Conservation (phyloP, 192 early-diverging fungal species). For the Entophlyctis luteolus region DNA sequence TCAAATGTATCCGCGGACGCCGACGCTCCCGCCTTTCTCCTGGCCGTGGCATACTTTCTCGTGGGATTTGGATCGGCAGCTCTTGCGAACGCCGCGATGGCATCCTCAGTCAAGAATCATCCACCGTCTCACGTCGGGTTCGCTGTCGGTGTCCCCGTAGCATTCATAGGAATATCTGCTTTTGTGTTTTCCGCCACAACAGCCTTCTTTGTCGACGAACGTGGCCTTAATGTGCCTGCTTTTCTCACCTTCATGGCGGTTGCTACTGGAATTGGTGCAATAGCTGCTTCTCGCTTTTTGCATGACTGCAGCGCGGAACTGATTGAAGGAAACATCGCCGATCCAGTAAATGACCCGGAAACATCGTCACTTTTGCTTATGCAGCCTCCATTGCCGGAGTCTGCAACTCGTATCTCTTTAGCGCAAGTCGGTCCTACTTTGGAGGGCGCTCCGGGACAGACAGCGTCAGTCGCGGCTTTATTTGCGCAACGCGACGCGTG, state of each 20-base stretch:
- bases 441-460: neutral
- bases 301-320: neutral
- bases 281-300: neutral
- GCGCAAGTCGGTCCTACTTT: neutral
- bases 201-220: conserved; percentile 13
- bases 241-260: conserved; percentile 38
- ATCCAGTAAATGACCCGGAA: neutral
- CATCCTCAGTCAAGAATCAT: conserved; percentile 35
- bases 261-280: conserved; percentile 12
- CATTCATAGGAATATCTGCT: conserved; percentile 41
- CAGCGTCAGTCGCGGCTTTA: neutral
- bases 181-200: conserved; percentile 40
- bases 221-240: neutral
- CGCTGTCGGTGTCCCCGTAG: conserved; percentile 37
- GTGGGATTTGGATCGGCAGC: conserved; percentile 37
- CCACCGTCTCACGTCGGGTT: conserved; percentile 28
- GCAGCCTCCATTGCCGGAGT: neutral
- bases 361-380: neutral
- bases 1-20: neutral
- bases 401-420: neutral
- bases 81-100: conserved; percentile 25
- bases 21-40: neutral
- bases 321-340: neutral
- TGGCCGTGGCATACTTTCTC: conserved; percentile 25
- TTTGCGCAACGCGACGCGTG: conserved; percentile 33